A percentile compares a stretch with the other conserved stretches of the same genome.
Conservation (phyloP, 495 filamentous ascomycete species). For the Penicillium bovifimosum region DNA sequence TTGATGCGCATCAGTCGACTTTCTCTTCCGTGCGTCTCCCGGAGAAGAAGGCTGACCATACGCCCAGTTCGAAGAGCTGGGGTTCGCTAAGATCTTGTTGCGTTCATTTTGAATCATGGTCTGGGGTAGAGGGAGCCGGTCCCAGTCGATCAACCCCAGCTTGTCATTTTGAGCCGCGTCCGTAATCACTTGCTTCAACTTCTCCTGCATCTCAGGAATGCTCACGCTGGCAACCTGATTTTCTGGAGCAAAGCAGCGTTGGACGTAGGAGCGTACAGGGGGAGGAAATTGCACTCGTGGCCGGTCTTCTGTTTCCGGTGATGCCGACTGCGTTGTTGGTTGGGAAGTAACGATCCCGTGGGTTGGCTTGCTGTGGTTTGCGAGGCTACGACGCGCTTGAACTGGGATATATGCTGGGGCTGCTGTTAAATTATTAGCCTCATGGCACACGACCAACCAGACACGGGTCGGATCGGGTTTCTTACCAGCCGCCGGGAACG, state of each 20-base stretch:
- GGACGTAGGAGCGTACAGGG: constrained; percentile 74
- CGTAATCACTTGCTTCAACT: constrained; percentile 80
- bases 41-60: constrained; percentile 27
- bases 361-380: constrained; percentile 20
- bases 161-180: constrained; percentile 63
- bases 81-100: constrained; percentile 36
- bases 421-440: constrained; percentile 20
- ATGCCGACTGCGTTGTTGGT: constrained; percentile 4
- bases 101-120: constrained; percentile 74
- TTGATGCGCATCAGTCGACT: constrained; percentile 60
- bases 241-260: constrained; percentile 71
- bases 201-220: constrained; percentile 68
- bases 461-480: not conserved
- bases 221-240: constrained; percentile 61
- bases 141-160: constrained; percentile 75
- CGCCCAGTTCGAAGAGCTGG: constrained; percentile 35
- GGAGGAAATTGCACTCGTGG: constrained; percentile 64
- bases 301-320: constrained; percentile 23
- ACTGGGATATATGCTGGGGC: constrained; percentile 48
- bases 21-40: constrained; percentile 62
- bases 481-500: constrained; percentile 34
- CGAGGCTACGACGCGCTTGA: constrained; percentile 45
- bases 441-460: not conserved
- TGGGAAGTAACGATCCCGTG: constrained; percentile 20
- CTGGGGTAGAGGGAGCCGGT: constrained; percentile 77